Percentiles rank a stretch among this genome's conserved stretches.
Conservation (phyloP, 2,329 filamentous ascomycete genomes). For the Botryotinia convoluta region DNA sequence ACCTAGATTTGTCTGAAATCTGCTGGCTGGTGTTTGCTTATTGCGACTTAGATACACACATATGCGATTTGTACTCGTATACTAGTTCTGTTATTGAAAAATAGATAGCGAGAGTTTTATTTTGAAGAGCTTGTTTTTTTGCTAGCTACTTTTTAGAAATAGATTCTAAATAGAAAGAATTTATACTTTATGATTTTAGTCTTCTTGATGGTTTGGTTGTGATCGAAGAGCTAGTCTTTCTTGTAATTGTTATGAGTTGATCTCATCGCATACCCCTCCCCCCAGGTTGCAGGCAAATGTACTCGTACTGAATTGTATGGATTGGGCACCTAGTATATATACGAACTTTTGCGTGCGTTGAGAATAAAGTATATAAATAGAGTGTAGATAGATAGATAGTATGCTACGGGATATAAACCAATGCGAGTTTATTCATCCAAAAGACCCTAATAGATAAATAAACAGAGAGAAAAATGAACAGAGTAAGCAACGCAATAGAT, state of each 20-base stretch:
- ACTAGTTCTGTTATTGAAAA: constrained; percentile 3
- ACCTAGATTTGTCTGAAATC: constrained; percentile 12
- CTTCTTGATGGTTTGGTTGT: neutral
- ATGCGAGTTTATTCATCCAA: neutral
- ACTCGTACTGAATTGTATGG: neutral
- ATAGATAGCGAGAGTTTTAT: constrained; percentile 19
- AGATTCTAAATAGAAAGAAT: neutral
- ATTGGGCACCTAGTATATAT: too few relatives aligned
- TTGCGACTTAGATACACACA: constrained; percentile 20
- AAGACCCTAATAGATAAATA: neutral
- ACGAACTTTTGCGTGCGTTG: neutral
- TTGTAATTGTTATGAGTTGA: neutral
- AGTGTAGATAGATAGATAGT: neutral
- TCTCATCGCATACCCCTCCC: neutral
- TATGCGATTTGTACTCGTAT: constrained; percentile 6
- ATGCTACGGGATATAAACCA: neutral
- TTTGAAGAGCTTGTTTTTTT: constrained; percentile 9
- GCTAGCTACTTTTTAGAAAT: constrained; percentile 9
- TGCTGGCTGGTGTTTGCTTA: constrained; percentile 6
- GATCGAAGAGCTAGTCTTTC: neutral
- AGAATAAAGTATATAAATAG: neutral
- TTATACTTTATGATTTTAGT: neutral
- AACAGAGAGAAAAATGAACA: neutral
- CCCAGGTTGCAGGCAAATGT: neutral
- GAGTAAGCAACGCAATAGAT: neutral